These are phyloP conservation scores for Coccomyxa subellipsoidea DNA, from an alignment of 163 green algal genomes.

Conservation along the genomic window DNA sequence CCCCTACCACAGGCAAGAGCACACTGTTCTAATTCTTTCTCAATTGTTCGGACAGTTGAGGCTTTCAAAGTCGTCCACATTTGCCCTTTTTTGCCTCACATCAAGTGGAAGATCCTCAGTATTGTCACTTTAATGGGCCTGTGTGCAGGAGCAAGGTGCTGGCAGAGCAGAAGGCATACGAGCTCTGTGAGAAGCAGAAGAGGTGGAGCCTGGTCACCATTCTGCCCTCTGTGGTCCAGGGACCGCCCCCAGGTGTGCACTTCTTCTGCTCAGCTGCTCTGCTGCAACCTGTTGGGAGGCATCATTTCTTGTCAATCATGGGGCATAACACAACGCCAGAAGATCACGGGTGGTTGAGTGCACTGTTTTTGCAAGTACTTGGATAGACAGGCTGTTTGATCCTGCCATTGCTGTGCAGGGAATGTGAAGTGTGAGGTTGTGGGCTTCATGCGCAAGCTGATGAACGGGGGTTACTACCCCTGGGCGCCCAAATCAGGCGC, in stretches of 20 bases:
- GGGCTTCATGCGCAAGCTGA: conserved; percentile 14
- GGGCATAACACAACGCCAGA: no score
- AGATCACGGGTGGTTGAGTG: no score
- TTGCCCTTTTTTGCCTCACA: no score
- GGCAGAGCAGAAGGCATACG: conserved; percentile 15
- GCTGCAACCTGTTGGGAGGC: no score
- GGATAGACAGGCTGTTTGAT: no score
- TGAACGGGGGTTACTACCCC: conserved; percentile 15
- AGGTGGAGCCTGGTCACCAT: conserved; percentile 43
- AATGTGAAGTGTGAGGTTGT: conserved; percentile 28
- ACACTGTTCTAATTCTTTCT: no score
- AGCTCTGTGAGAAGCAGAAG: not conserved
- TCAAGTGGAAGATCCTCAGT: no score
- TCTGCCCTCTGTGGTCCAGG: conserved; percentile 40
- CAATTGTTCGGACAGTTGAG: no score
- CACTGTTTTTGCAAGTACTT: not conserved
- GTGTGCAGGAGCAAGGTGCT: conserved; percentile 14
- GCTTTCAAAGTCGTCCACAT: no score
- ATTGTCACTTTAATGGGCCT: not conserved
- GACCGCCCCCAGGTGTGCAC: conserved; percentile 22
- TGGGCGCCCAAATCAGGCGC: not conserved
- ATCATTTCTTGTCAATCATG: no score
- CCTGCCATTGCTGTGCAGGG: not conserved
- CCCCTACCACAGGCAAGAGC: conserved; percentile 15
- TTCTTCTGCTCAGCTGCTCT: not conserved